Evolutionary conservation across 1,284 basidiomycete genomes (phyloP), one percentile per base, ranked within the genome.

Genomic region (Trichosporon sp.): DNA sequence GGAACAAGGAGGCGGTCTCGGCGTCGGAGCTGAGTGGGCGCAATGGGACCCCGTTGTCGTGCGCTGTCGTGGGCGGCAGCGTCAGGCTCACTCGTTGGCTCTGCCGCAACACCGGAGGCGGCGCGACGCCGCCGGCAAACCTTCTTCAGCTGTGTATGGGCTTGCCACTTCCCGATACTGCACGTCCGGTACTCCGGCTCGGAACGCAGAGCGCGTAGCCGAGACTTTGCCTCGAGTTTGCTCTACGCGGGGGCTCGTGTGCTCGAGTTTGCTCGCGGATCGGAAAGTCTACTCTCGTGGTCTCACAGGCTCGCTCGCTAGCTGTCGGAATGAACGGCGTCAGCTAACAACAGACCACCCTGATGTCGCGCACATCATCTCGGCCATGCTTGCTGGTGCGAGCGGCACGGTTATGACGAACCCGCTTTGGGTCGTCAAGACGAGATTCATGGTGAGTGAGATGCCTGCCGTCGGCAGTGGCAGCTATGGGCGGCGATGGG

Each of bases 391-490:
- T 31, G 94, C 94, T 1, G 94, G 95, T 21, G 92, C 91, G 8
- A 84, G 89, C 11, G 94, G 93, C 71, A 95, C 94, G 2, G 86
- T 91, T 57, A 88, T 89, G 72, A 96, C 94, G 27, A 96, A 92
- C 80, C 95, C 94, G 0, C 78, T 97, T 7, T 97, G 94, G 94
- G 92, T 97, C 46, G 93, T 97, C 78, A 96, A 96, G 83, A 96
- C 94, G 21, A 87, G 94, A 25, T 96, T 96, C 81, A 95, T 96
- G 95, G 93, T 95, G 75, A 73, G 86, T 83, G 23, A 10, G 21
- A 4, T n/a, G 34, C 3, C 13, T 54, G 49, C 49, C 46, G 29
- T 16, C 49, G 56, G 32, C 32, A 21, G 36, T 57, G 21, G 36
- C 60, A 44, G 19, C 16, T n/a, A n/a, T n/a, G n/a, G n/a, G n/a